A percentile compares a stretch with the other conserved stretches of the same genome.
phyloP scores from a whole-genome alignment of 2,329 filamentous ascomycete genomes.

The Scolecobasidium constrictum region DNA sequence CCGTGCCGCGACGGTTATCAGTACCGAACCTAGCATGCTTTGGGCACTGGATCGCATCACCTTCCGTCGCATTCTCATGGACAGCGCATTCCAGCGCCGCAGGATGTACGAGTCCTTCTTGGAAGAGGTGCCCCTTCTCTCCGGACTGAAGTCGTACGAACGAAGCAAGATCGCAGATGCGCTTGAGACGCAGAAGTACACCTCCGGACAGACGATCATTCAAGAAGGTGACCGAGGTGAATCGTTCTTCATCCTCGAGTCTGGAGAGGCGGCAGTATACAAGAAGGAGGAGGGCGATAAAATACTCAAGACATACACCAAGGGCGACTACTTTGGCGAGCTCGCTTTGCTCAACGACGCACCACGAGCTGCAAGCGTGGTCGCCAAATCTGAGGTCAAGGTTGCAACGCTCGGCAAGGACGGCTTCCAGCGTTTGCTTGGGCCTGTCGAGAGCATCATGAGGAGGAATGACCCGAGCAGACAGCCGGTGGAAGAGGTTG shows the following conservation, averaged over 20 bases:
- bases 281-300: slow-evolving; percentile 56
- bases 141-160: slow-evolving; percentile 79
- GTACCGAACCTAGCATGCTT: slow-evolving; percentile 68
- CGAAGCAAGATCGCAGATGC: slow-evolving; percentile 96
- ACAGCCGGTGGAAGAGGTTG: slow-evolving; percentile 7
- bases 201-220: slow-evolving; percentile 74
- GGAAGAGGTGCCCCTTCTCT: slow-evolving; percentile 80
- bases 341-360: slow-evolving; percentile 87
- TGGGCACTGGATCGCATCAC: slow-evolving; percentile 95
- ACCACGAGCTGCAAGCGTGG: slow-evolving; percentile 79
- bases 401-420: slow-evolving; percentile 86
- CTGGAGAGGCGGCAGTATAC: slow-evolving; percentile 75
- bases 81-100: slow-evolving; percentile 88
- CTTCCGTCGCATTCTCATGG: slow-evolving; percentile 96
- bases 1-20: slow-evolving; percentile 86
- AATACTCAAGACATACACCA: slow-evolving; percentile 69
- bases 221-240: slow-evolving; percentile 82
- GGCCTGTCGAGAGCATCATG: slow-evolving; percentile 91
- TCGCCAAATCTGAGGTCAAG: slow-evolving; percentile 79
- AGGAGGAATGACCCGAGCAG: slow-evolving; percentile 49
- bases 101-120: slow-evolving; percentile 97
- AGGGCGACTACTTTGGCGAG: slow-evolving; percentile 96
- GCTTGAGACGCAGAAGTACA: slow-evolving; percentile 80
- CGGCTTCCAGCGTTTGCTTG: slow-evolving; percentile 86
- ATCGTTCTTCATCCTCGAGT: slow-evolving; percentile 84